Evolutionary conservation across 2,329 filamentous ascomycete genomes (phyloP).

Genomic region (Fusarium mundagurra): DNA sequence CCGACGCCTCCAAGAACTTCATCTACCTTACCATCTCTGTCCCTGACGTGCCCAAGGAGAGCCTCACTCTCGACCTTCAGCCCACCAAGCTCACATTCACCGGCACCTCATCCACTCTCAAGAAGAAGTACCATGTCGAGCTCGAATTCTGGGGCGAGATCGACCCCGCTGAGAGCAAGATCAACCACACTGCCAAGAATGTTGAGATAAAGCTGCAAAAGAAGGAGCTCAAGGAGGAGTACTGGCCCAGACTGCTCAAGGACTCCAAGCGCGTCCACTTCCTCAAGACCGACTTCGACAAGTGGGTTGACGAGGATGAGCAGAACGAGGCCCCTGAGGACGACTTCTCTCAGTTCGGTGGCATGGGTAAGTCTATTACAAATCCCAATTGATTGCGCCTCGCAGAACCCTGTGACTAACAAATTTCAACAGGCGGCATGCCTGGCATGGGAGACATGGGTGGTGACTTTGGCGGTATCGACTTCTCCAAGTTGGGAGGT

Average conservation of each 20-base stretch:
- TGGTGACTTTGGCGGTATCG: conserved; percentile 85
- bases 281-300: conserved; percentile 98
- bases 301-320: conserved; percentile 99
- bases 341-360: conserved; percentile 75
- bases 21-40: conserved; percentile 93
- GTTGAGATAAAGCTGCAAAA: conserved; percentile 93
- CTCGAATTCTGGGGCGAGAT: conserved; percentile 93
- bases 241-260: conserved; percentile 96
- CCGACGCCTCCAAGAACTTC: conserved; percentile 88
- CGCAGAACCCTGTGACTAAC: neutral
- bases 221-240: conserved; percentile 95
- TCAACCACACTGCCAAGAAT: conserved; percentile 87
- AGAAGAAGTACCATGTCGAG: conserved; percentile 85
- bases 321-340: conserved; percentile 90
- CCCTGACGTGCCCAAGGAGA: conserved; percentile 80
- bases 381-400: neutral
- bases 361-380: conserved; percentile 65
- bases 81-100: conserved; percentile 81
- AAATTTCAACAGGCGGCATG: conserved; percentile 58
- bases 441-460: conserved; percentile 56
- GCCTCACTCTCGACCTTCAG: conserved; percentile 85
- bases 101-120: conserved; percentile 84
- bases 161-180: conserved; percentile 83
- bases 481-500: conserved; percentile 89
- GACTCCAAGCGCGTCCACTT: conserved; percentile 90